Conservation (phyloP, 2,329 filamentous ascomycete species). For the Fusarium piperis region DNA sequence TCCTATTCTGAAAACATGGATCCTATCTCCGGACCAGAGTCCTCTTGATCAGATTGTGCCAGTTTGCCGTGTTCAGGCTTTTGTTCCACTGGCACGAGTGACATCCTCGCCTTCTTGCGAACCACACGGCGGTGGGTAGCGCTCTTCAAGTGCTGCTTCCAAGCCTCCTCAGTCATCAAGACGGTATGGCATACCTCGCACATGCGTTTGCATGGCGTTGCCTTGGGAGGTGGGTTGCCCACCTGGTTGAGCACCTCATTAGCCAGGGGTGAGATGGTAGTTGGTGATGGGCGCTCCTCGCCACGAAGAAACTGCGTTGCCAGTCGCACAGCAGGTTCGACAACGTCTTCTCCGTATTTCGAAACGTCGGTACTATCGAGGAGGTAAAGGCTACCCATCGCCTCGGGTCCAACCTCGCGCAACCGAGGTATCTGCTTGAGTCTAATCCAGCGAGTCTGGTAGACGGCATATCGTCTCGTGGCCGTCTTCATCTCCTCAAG, state of each 20-base stretch:
- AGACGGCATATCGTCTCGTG: constrained; percentile 87
- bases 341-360: constrained; percentile 71
- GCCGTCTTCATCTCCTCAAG: constrained; percentile 82
- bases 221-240: constrained; percentile 56
- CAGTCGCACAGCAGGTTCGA: constrained; percentile 70
- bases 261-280: constrained; percentile 59
- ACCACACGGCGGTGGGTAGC: constrained; percentile 47
- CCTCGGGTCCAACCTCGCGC: constrained; percentile 60
- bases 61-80: constrained; percentile 3
- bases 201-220: constrained; percentile 65
- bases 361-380: constrained; percentile 80
- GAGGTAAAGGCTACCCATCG: constrained; percentile 73
- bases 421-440: constrained; percentile 81
- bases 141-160: constrained; percentile 52
- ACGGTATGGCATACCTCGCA: constrained; percentile 80
- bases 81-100: constrained; percentile 47
- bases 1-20: constrained; percentile 41
- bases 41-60: constrained; percentile 13
- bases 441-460: constrained; percentile 87
- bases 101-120: constrained; percentile 50
- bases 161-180: constrained; percentile 63
- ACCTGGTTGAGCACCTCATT: constrained; percentile 64
- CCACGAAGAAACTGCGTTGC: constrained; percentile 70
- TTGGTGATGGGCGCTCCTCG: constrained; percentile 61
- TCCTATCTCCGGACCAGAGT: constrained; percentile 43